Conservation (phyloP, 208 protist species). For the Leishmania major region DNA sequence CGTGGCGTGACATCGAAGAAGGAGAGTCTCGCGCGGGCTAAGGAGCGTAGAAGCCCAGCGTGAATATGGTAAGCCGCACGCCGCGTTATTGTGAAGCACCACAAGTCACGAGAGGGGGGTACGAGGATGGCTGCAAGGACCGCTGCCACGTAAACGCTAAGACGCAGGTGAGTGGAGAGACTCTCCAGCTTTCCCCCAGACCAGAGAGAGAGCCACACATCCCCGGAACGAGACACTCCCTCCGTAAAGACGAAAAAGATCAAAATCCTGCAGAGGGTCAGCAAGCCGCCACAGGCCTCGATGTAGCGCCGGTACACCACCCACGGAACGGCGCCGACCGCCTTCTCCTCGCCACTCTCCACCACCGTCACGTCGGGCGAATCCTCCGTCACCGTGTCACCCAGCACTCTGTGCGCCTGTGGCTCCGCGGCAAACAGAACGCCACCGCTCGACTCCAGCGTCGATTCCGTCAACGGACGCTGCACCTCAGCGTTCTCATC, state of each 20-base stretch:
- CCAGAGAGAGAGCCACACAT: constrained; percentile 81
- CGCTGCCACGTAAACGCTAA: constrained; percentile 31
- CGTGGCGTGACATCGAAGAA: constrained; percentile 95
- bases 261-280: constrained; percentile 16
- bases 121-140: constrained; percentile 26
- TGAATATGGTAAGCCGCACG: constrained; percentile 42
- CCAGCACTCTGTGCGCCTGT: not conserved
- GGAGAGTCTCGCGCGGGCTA: constrained; percentile 54
- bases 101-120: constrained; percentile 33
- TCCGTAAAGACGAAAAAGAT: constrained; percentile 54
- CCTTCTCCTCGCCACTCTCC: constrained; percentile 44
- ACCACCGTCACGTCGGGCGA: not conserved
- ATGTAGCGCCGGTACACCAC: constrained; percentile 62
- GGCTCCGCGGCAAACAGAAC: not conserved
- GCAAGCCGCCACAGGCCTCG: constrained; percentile 46
- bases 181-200: constrained; percentile 14
- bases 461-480: not conserved
- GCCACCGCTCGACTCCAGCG: not conserved
- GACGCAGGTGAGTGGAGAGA: constrained; percentile 4
- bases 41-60: constrained; percentile 36
- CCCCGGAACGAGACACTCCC: constrained; percentile 21
- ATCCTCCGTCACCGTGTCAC: constrained; percentile 7
- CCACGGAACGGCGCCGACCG: constrained; percentile 48
- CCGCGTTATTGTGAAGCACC: constrained; percentile 28
- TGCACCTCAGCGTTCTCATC: not conserved